These are phyloP conservation scores for Saccharomyces pastorianus DNA, from an alignment of 1,139 yeast genomes.

Conservation along the genomic window DNA sequence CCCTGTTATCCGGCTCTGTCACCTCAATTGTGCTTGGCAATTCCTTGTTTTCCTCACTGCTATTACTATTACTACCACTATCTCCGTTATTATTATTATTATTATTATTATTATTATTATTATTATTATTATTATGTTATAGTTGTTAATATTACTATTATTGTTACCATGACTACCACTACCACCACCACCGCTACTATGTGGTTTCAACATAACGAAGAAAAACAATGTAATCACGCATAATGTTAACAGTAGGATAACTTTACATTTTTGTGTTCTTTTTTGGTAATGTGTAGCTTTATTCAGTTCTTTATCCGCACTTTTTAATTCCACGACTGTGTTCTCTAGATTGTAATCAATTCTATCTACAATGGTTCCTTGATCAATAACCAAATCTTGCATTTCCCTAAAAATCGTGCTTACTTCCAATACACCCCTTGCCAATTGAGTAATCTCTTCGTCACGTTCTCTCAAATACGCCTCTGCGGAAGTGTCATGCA, in stretches of 20 bases:
- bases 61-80: too few relatives aligned
- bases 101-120: too few relatives aligned
- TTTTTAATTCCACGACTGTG: conserved; percentile 65
- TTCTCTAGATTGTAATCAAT: conserved; percentile 84
- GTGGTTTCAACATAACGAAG: conserved; percentile 64
- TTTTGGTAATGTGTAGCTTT: conserved; percentile 77
- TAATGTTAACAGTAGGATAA: conserved; percentile 66
- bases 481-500: conserved; percentile 35
- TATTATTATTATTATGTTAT: too few relatives aligned
- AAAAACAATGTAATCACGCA: conserved; percentile 67
- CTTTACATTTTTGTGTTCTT: conserved; percentile 82
- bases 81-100: too few relatives aligned
- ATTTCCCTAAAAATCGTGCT: conserved; percentile 89
- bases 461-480: conserved; percentile 54
- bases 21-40: not conserved
- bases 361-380: conserved; percentile 86
- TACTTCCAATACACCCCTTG: conserved; percentile 89
- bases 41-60: not conserved
- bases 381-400: conserved; percentile 88
- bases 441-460: conserved; percentile 78
- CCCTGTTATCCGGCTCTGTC: not conserved
- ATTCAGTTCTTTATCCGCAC: conserved; percentile 68
- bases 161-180: not conserved
- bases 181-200: conserved; percentile 9
- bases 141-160: not conserved